Base-by-base conservation (phyloP, 1,284 basidiomycete species). In the Cystobasidiaceae sp. region DNA sequence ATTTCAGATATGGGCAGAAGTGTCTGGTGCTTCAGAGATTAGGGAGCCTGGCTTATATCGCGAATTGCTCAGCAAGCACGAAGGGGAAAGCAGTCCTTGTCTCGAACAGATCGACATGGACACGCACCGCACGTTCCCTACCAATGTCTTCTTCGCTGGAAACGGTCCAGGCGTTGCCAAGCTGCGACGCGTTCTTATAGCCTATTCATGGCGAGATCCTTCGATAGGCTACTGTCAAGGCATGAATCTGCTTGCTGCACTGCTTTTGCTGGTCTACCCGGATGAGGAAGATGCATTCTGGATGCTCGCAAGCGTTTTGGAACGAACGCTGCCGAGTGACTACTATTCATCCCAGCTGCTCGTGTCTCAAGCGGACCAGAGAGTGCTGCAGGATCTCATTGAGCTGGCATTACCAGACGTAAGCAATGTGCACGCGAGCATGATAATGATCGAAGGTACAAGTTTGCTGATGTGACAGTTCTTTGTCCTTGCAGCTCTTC, bases 231-330 rank as follows among this genome's bases (percentile, higher is more conserved):
- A 79, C 70, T 76, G 74, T 66, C 75, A 77, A 52, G 74, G 92
- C 49, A 94, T 97, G 91, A 97, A 97, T 76, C 84, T 94, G 74
- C 75, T 98, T 58, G 90, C 93, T 0, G 97, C 94, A 1, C 97
- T 93, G 0, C 81, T 98, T 1, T 82, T 98, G 2, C 82, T 98
- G 2, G 91, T 93, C 0, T 87, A 94, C 70, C 90, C 93, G 1
- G 87, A 90, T 71, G 89, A 94, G 78, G 93, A 97, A 79, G 92
- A 96, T 68, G 94, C 94, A 0, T 98, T 97, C 75, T 98, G 93
- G 94, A 88, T 90, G 19, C 85, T 97, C 9, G 81, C 86, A 0
- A 90, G 90, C 27, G 87, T 97, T 66, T 85, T 96, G 58, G 91
- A 96, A 30, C 48, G 77, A 67, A 76, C 78, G 32, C 69, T 80